These are phyloP conservation scores for Salix arbutifolia DNA, from an alignment of 345 rosid genomes.

Conservation along the genomic window DNA sequence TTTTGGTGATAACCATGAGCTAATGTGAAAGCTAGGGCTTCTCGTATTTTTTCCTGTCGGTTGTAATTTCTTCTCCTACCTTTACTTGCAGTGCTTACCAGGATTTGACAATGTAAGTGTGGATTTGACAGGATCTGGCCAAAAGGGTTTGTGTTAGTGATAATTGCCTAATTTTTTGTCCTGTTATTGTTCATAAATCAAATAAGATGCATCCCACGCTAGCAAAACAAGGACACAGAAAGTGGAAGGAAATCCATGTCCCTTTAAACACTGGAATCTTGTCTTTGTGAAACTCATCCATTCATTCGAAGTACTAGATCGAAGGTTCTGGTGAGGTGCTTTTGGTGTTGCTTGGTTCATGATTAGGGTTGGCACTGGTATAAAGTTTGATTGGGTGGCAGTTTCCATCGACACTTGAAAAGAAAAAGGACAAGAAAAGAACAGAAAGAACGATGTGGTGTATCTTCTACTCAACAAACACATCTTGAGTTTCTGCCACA, in stretches of 20 bases:
- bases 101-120: neutral
- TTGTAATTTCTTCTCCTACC: neutral
- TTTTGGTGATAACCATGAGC: neutral
- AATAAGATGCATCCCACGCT: neutral
- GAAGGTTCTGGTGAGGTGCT: slow-evolving; percentile 7
- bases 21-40: neutral
- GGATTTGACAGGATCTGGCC: neutral
- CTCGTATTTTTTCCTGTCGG: neutral
- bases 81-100: neutral
- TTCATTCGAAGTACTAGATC: neutral
- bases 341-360: slow-evolving; percentile 5
- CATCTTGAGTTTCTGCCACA: slow-evolving; percentile 21
- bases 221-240: neutral
- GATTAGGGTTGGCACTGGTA: neutral
- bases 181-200: neutral
- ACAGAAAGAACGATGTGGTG: slow-evolving; percentile 15
- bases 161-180: neutral
- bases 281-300: neutral
- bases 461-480: slow-evolving; percentile 18
- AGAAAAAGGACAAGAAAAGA: neutral
- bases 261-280: neutral
- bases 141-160: neutral
- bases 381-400: neutral
- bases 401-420: neutral
- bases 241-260: neutral